These are phyloP conservation scores for Aspergillus piperis DNA, from an alignment of 2,329 filamentous ascomycete genomes.

Conservation along the genomic window DNA sequence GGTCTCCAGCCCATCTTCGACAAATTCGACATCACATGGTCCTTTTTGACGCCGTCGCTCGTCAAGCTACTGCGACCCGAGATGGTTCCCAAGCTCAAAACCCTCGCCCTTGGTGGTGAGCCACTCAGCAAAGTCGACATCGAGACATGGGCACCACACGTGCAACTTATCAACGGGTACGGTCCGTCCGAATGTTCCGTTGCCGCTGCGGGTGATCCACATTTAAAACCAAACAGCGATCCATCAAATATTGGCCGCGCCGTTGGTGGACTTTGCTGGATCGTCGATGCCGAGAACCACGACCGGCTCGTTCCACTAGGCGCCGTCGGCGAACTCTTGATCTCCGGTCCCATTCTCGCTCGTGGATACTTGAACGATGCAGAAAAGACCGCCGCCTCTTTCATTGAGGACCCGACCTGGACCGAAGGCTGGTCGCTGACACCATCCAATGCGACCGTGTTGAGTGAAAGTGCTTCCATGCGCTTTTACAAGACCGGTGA, in stretches of 20 bases:
- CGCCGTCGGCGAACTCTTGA: conserved; percentile 13
- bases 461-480: background rate
- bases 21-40: background rate
- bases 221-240: background rate
- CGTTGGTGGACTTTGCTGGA: conserved; percentile 5
- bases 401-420: conserved; percentile 1
- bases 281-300: conserved; percentile 10
- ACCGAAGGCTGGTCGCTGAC: background rate
- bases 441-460: background rate
- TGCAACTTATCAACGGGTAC: conserved; percentile 6
- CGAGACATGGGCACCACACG: conserved; percentile 3
- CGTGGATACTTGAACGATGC: conserved; percentile 7
- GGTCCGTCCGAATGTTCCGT: conserved; percentile 13
- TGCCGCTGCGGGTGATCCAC: conserved; percentile 1
- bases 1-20: background rate
- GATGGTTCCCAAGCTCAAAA: conserved; percentile 5
- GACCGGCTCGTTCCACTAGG: conserved; percentile 14
- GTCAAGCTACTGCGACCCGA: conserved; percentile 1
- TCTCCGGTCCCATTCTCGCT: conserved; percentile 10
- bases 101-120: conserved; percentile 10
- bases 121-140: conserved; percentile 3
- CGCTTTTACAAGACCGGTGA: conserved; percentile 10
- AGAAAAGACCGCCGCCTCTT: background rate
- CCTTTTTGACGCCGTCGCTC: background rate
- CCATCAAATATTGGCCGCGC: conserved; percentile 7